A percentile compares a stretch with the other conserved stretches of the same genome.
These are phyloP conservation scores for Acacia acuminata DNA, from an alignment of 306 rosid genomes.

Conservation along the genomic window DNA sequence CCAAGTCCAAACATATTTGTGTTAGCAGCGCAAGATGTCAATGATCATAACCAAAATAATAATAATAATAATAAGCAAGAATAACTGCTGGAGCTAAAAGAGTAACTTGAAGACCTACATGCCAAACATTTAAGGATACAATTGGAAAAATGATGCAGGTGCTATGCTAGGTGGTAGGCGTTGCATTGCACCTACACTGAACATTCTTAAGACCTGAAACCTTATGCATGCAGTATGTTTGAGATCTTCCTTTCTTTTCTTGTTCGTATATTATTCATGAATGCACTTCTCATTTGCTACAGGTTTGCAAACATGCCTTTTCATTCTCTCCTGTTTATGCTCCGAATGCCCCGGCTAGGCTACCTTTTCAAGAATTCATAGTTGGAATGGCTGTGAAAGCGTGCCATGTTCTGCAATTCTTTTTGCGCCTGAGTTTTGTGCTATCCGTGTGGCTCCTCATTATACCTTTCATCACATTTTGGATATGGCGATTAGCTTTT, in stretches of 20 bases:
- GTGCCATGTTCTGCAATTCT: slow-evolving; percentile 92
- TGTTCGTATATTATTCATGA: background rate
- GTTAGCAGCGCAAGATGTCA: background rate
- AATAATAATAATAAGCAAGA: background rate
- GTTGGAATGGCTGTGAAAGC: slow-evolving; percentile 99
- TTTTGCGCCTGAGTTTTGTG: slow-evolving; percentile 93
- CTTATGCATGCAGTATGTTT: background rate
- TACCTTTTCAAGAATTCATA: slow-evolving; percentile 96
- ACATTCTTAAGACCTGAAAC: background rate
- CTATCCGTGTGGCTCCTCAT: slow-evolving; percentile 97
- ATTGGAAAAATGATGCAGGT: background rate
- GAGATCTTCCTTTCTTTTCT: background rate
- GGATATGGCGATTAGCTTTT: slow-evolving; percentile 99
- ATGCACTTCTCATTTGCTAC: slow-evolving; percentile 36
- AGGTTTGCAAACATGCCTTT: slow-evolving; percentile 98
- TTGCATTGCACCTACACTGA: background rate
- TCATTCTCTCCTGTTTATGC: slow-evolving; percentile 99
- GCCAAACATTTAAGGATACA: background rate
- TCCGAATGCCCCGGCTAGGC: slow-evolving; percentile 90
- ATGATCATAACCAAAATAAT: background rate
- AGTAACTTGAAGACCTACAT: slow-evolving; percentile 17
- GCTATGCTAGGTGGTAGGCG: slow-evolving; percentile 11
- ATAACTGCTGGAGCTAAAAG: background rate
- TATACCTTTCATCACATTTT: slow-evolving; percentile 94
- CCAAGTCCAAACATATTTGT: background rate